Conservation (phyloP, 2,329 filamentous ascomycete genomes). For the Verticillium nonalfalfae region DNA sequence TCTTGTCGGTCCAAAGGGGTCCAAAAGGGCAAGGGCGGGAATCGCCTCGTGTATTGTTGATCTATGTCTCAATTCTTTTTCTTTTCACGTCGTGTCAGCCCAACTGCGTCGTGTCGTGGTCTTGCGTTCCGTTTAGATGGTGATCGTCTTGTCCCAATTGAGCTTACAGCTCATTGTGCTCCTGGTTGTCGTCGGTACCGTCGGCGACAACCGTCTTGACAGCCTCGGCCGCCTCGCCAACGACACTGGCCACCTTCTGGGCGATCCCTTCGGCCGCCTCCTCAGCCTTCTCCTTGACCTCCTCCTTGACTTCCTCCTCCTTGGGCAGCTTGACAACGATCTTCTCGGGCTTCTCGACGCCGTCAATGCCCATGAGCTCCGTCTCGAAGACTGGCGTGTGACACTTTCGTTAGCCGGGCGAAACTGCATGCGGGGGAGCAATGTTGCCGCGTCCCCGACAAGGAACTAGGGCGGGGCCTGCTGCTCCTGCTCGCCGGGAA, state of each 20-base stretch:
- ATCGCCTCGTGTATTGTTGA: background rate
- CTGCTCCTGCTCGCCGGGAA: no score
- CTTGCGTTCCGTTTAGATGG: background rate
- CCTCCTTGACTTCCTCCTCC: constrained; percentile 16
- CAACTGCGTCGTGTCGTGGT: background rate
- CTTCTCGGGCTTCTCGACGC: constrained; percentile 50
- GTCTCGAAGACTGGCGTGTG: constrained; percentile 76
- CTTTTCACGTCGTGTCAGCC: background rate
- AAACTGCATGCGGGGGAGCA: background rate
- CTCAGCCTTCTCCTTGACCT: constrained; percentile 21
- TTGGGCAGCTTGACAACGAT: constrained; percentile 33
- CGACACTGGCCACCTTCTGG: constrained; percentile 38
- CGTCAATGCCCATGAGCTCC: constrained; percentile 77
- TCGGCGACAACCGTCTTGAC: constrained; percentile 47
- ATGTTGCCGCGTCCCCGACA: background rate
- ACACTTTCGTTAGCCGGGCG: background rate
- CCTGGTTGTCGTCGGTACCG: constrained; percentile 43
- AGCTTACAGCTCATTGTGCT: constrained; percentile 53
- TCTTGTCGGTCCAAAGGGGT: background rate
- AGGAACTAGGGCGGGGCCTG: no score
- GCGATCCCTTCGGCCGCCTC: constrained; percentile 30
- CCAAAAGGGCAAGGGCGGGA: no score
- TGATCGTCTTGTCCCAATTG: background rate
- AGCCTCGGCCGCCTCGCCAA: constrained; percentile 42
- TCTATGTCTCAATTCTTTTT: background rate